A percentile compares a stretch with the other conserved stretches of the same genome.
phyloP scores from a whole-genome alignment of 176 grass and related monocot species.

The Oryza longistaminata region DNA sequence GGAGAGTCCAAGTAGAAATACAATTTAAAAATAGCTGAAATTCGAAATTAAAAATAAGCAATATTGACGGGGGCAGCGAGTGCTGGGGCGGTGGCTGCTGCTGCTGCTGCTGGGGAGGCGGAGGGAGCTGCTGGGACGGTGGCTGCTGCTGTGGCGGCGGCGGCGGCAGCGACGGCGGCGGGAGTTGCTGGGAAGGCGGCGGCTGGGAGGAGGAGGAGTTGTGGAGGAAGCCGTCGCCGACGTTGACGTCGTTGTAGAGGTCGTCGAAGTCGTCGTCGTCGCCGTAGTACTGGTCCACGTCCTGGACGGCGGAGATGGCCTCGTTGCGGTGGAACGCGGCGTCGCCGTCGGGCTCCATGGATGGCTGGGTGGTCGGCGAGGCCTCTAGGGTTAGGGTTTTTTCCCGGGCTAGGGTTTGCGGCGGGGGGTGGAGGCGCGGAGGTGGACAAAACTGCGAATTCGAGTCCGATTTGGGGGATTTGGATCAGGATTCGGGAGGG shows the following conservation, averaged over 20 bases:
- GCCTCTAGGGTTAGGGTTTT: slow-evolving; percentile 63
- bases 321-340: slow-evolving; percentile 62
- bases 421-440: neutral
- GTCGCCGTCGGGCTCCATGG: slow-evolving; percentile 64
- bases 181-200: neutral
- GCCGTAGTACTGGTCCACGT: slow-evolving; percentile 82
- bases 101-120: neutral
- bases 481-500: neutral
- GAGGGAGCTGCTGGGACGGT: slow-evolving; percentile 9
- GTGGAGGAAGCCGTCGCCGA: slow-evolving; percentile 75
- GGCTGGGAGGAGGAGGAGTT: slow-evolving; percentile 39
- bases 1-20: no score
- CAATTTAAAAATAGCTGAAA: no score
- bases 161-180: neutral
- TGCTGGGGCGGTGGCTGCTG: slow-evolving; percentile 16
- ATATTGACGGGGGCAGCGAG: slow-evolving; percentile 4
- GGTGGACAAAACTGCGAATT: neutral
- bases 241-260: slow-evolving; percentile 88
- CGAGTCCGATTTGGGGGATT: neutral
- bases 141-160: slow-evolving; percentile 17
- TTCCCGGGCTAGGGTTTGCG: slow-evolving; percentile 9
- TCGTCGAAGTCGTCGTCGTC: slow-evolving; percentile 92
- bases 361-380: slow-evolving; percentile 27
- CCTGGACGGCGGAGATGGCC: slow-evolving; percentile 70
- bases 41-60: no score